Base-by-base conservation (phyloP, 2,329 filamentous ascomycete genomes). In the Claviceps fusiformis region DNA sequence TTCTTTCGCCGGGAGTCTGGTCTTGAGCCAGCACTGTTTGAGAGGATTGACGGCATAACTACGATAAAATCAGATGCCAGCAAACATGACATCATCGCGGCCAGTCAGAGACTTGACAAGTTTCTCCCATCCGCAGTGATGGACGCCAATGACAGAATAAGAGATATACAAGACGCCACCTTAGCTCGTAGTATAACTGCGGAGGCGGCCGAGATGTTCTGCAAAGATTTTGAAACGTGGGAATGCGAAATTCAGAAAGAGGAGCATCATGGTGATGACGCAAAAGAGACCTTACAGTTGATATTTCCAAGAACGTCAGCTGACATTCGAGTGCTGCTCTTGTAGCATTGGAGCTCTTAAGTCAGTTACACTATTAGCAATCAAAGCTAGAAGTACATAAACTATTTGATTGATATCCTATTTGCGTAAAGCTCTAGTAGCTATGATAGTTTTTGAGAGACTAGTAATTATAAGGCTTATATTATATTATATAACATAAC, bases 121-220 rank as follows among this genome's bases (percentile, higher is more conserved):
- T 98, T 97, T 71, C 74, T 98, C 29, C 91, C 93, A 0, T 95
- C 89, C 1, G 93, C 92, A 3, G 77, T 95, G 35, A 92, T 96
- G 76, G 93, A 98, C 66, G 91, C 91, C 3, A 83, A 88, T 62
- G 87, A 93, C 52, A 88, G 89, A 57, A 70, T 97, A 31, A 85
- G 85, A 59, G 75, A 81, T 46, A 71, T 98, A 1, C 83, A 86
- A 58, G 87, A 88, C 63, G 80, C 86, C 1, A 77, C 76, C 11
- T 72, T 95, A 56, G 85, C 86, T 15, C 81, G 88, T 50, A 76
- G 83, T 50, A 80, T 95, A 51, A 93, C 89, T 0, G 88, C 95
- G 62, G 81, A 87, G 59, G 92, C 91, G 0, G 87, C 90, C 0
- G 84, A 89, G 61, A 78, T 74, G 54, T 98, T 98, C 70, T 95